Evolutionary conservation across 495 filamentous ascomycete species (phyloP).

Genomic region (Neurospora sp.): DNA sequence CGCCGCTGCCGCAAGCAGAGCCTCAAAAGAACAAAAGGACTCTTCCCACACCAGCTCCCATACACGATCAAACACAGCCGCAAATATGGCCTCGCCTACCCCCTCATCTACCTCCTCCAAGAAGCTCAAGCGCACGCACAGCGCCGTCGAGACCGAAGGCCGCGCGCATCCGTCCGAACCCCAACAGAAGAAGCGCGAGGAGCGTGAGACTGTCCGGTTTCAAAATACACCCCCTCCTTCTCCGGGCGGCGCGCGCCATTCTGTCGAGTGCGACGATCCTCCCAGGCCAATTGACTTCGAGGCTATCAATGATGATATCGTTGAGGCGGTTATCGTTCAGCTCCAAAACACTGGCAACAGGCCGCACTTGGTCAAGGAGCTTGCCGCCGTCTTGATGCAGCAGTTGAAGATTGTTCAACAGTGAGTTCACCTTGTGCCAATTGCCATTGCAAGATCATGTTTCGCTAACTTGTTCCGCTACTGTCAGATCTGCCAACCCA

Average conservation of each 20-base stretch:
- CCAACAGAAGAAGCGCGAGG: constrained; percentile 33
- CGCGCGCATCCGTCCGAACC: constrained; percentile 39
- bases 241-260: constrained; percentile 33
- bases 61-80: constrained; percentile 10
- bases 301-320: constrained; percentile 89
- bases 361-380: constrained; percentile 89
- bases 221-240: constrained; percentile 76
- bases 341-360: constrained; percentile 87
- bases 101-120: constrained; percentile 46
- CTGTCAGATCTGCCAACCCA: constrained; percentile 80
- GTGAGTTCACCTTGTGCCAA: constrained; percentile 44
- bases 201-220: constrained; percentile 45
- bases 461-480: constrained; percentile 24
- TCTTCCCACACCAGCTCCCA: constrained; percentile 17
- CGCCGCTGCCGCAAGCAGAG: constrained; percentile 21
- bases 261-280: constrained; percentile 33
- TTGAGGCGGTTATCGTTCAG: constrained; percentile 83
- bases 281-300: constrained; percentile 65
- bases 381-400: constrained; percentile 68
- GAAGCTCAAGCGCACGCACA: constrained; percentile 77
- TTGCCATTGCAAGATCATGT: not conserved
- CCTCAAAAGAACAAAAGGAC: constrained; percentile 11
- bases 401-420: constrained; percentile 79
- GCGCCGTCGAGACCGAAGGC: constrained; percentile 35
- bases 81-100: constrained; percentile 37